Evolutionary conservation across 768 basidiomycete species (phyloP).

Genomic region (Suillus paluster): DNA sequence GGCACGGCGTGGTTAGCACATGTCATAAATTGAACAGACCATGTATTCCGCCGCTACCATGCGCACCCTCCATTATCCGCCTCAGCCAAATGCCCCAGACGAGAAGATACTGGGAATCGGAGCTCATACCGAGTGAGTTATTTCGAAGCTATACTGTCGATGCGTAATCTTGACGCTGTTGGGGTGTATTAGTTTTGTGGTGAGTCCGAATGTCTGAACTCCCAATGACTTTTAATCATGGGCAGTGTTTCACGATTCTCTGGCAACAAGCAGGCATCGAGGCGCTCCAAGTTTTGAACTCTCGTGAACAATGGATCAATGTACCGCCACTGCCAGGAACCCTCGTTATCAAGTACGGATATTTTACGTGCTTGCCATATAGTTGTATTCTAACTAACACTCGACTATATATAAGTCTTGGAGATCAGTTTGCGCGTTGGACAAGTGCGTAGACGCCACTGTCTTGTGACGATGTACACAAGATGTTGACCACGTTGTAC

Average conservation of each 20-base stretch:
- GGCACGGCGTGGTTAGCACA: neutral
- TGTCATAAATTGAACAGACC: conserved; percentile 48
- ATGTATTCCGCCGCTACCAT: conserved; percentile 81
- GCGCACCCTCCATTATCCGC: conserved; percentile 85
- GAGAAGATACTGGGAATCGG: conserved; percentile 74
- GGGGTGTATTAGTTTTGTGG: conserved; percentile 58
- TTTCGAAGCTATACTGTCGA: conserved; percentile 2
- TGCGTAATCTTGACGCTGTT: conserved; percentile 7
- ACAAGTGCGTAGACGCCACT: conserved; percentile 49
- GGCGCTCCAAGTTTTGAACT: conserved; percentile 59
- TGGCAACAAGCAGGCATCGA: conserved; percentile 66
- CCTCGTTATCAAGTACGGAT: conserved; percentile 60
- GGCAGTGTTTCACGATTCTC: conserved; percentile 87
- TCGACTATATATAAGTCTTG: conserved; percentile 45
- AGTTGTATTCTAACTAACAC: conserved; percentile 4
- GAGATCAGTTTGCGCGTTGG: conserved; percentile 68
- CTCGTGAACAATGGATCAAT: conserved; percentile 55
- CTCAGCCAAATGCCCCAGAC: conserved; percentile 55
- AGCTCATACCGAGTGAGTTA: conserved; percentile 79
- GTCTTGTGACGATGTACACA: neutral
- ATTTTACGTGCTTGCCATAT: conserved; percentile 5
- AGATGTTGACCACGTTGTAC: conserved; percentile 4
- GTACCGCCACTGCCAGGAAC: conserved; percentile 59
- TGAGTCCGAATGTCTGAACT: conserved; percentile 27
- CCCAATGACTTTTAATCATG: conserved; percentile 4